Percentiles rank a stretch among this genome's conserved stretches.
These are phyloP conservation scores for Leccinum broughii DNA, from an alignment of 768 basidiomycete genomes.

Conservation along the genomic window DNA sequence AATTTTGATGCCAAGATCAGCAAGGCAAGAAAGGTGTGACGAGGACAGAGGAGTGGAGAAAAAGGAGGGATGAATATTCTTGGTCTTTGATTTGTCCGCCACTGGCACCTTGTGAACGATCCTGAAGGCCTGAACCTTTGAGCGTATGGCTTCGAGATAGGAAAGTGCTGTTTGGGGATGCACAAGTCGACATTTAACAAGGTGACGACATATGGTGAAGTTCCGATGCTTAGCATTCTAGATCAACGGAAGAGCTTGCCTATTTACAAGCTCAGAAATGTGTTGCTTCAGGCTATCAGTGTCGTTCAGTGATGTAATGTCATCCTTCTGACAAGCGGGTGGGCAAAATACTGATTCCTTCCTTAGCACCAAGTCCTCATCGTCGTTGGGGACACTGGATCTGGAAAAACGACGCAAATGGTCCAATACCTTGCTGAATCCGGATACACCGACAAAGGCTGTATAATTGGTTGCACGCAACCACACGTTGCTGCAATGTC, in stretches of 20 bases:
- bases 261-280: conserved; percentile 92
- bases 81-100: no score
- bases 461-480: conserved; percentile 91
- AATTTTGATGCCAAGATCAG: conserved; percentile 91
- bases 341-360: conserved; percentile 17
- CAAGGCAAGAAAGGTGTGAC: conserved; percentile 83
- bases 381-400: conserved; percentile 98
- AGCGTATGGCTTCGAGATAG: no score
- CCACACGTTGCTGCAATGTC: conserved; percentile 99
- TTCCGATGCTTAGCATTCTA: conserved; percentile 85
- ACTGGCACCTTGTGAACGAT: no score
- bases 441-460: conserved; percentile 86
- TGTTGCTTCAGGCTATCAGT: conserved; percentile 74
- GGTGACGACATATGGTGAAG: conserved; percentile 92
- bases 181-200: conserved; percentile 83
- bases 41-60: conserved; percentile 67
- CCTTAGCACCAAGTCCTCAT: conserved; percentile 83
- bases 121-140: no score
- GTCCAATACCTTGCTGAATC: conserved; percentile 96
- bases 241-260: conserved; percentile 91
- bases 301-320: conserved; percentile 66
- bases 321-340: conserved; percentile 1
- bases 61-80: no score
- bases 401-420: conserved; percentile 99
- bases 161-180: background rate